Conservation (phyloP, 306 rosid genomes). For the Cicer arietinum region DNA sequence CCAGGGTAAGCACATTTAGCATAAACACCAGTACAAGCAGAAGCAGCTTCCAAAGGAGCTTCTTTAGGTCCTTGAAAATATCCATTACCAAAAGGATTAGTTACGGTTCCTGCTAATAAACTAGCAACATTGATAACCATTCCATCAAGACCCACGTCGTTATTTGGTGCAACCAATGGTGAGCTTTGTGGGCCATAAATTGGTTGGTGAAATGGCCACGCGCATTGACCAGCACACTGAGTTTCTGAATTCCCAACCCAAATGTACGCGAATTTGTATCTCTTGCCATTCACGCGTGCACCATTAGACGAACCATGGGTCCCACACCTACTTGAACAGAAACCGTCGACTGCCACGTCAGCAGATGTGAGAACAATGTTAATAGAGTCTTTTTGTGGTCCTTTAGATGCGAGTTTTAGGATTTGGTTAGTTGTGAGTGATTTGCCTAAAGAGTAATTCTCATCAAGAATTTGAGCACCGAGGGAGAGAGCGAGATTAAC, state of each 20-base stretch:
- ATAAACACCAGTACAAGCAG: constrained; percentile 69
- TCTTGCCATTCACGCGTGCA: constrained; percentile 41
- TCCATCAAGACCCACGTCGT: constrained; percentile 73
- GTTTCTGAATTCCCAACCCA: constrained; percentile 77
- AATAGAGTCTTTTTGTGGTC: constrained; percentile 50
- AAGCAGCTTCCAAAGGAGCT: constrained; percentile 72
- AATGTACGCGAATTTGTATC: constrained; percentile 57
- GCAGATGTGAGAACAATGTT: constrained; percentile 60
- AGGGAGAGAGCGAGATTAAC: constrained; percentile 42
- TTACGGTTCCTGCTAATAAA: constrained; percentile 63
- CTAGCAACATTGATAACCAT: constrained; percentile 72
- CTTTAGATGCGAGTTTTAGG: constrained; percentile 52
- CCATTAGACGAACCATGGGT: constrained; percentile 56
- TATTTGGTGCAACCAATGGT: constrained; percentile 65
- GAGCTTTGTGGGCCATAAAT: constrained; percentile 68
- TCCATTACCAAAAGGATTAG: constrained; percentile 72
- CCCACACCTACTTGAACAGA: constrained; percentile 63
- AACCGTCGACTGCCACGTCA: constrained; percentile 60
- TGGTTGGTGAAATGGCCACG: constrained; percentile 62
- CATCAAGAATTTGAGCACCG: constrained; percentile 51
- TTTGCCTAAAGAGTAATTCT: constrained; percentile 53
- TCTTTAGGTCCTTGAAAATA: constrained; percentile 72
- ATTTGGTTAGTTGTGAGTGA: constrained; percentile 57
- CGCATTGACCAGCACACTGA: constrained; percentile 78
- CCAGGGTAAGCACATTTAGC: constrained; percentile 80